Base-by-base conservation (phyloP, 192 early-diverging fungal species). In the Umbelopsis vinacea region DNA sequence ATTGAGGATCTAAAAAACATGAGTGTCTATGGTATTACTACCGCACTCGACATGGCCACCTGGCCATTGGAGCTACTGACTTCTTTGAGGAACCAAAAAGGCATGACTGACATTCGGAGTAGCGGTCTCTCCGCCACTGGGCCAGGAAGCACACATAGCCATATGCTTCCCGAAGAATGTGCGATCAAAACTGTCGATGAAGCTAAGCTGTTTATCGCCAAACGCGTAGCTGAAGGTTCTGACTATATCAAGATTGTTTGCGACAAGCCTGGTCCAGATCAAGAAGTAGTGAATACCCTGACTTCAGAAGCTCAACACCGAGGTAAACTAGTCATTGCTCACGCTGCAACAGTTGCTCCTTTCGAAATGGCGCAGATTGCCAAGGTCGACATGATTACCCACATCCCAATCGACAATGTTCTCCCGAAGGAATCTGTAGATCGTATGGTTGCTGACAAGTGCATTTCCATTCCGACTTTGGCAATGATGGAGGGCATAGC, bases 211-310 rank as follows among this genome's bases (percentile, higher is more conserved):
- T 68, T 68, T 48, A 43, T 68, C 3, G n/a, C 35, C 7, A 33
- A 68, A 15, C 17, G 35, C 7, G 43, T 68, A 7, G 40, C 35
- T 15, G 66, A 38, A 3, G 66, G 66, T 9, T 38, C 66, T 0
- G 66, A 68, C 11, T 68, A 68, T 17, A 68, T 68, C 43, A 68
- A 68, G 19, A 45, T 68, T 46, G 43, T 68, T 8, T 38, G 43
- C 43, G 66, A 68, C 46, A 68, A 46, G 0, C 66, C 66, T 46
- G 37, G 66, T 17, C 66, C 66, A 8, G 22, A 23, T 24, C 66
- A 68, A 23, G 66, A 68, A 46, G 22, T 48, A 0, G 43, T 68
- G 0, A 68, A 68, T 22, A 24, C 43, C 2, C 15, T 68, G 3
- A n/a, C 22, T 1, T 38, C 23, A 29, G 66, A 45, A 24, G 66